Evolutionary conservation across 2,329 filamentous ascomycete genomes (phyloP).

Genomic region (Penicillium sp.): DNA sequence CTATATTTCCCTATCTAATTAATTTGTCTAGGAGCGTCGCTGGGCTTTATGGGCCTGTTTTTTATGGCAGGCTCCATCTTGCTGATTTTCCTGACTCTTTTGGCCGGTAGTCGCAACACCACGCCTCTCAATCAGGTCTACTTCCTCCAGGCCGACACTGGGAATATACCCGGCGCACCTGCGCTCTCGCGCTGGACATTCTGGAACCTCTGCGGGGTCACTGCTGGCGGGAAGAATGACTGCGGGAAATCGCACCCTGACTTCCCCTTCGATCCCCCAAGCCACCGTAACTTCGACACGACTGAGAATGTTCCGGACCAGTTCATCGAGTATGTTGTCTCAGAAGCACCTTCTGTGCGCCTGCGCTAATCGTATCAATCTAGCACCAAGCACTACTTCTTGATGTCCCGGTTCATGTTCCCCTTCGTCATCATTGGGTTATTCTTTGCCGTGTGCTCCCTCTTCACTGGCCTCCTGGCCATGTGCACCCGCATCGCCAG

Average conservation of each 20-base stretch:
- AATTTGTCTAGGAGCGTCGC: conserved; percentile 50
- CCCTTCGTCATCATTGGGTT: conserved; percentile 85
- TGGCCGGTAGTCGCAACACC: conserved; percentile 59
- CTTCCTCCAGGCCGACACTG: conserved; percentile 80
- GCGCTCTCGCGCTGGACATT: conserved; percentile 81
- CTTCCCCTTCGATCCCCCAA: conserved; percentile 65
- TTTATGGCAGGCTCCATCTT: conserved; percentile 63
- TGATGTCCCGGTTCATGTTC: conserved; percentile 89
- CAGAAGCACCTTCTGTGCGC: background rate
- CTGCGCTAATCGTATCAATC: conserved; percentile 13
- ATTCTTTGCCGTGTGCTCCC: conserved; percentile 63
- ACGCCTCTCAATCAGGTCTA: conserved; percentile 72
- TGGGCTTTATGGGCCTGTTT: conserved; percentile 61
- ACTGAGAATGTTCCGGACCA: conserved; percentile 52
- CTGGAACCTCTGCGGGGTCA: conserved; percentile 75
- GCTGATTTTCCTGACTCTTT: conserved; percentile 66
- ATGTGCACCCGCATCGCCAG: conserved; percentile 55
- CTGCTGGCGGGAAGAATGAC: conserved; percentile 56
- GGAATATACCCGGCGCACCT: conserved; percentile 68
- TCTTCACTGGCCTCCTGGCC: conserved; percentile 49
- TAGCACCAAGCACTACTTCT: conserved; percentile 69
- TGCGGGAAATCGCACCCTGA: conserved; percentile 66
- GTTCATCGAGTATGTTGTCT: conserved; percentile 53
- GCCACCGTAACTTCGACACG: conserved; percentile 60
- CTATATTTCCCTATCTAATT: conserved; percentile 10